phyloP scores from a whole-genome alignment of 148 eudicot species.

The Rhododendron vialii region DNA sequence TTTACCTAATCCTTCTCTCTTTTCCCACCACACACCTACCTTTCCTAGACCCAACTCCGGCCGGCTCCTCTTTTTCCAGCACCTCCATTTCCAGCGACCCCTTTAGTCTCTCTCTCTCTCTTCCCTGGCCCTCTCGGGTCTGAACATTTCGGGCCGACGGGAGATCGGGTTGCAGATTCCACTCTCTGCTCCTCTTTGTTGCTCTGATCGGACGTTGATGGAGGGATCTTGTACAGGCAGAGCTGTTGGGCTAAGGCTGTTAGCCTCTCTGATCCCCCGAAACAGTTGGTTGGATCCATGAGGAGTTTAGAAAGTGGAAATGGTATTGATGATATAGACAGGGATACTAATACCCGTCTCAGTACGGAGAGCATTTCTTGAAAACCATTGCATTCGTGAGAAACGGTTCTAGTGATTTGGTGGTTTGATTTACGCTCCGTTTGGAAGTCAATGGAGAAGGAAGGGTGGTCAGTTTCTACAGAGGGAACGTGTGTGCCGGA shows the following conservation, averaged over 20 bases:
- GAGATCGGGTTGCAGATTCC: slow-evolving; percentile 43
- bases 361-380: not conserved
- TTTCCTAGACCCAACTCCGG: too few species aligned
- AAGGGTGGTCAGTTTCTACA: too few species aligned
- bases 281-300: slow-evolving; percentile 12
- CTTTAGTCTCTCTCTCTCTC: too few species aligned
- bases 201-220: slow-evolving; percentile 8
- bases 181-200: slow-evolving; percentile 22
- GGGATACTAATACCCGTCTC: not conserved
- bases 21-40: too few species aligned
- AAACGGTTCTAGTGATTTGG: not conserved
- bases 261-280: slow-evolving; percentile 24
- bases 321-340: not conserved
- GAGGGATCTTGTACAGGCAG: slow-evolving; percentile 33
- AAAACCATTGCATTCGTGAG: not conserved
- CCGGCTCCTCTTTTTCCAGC: too few species aligned
- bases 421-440: not conserved
- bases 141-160: slow-evolving; percentile 16
- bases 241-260: slow-evolving; percentile 46
- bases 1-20: too few species aligned
- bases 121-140: slow-evolving; percentile 35
- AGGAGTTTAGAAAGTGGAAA: not conserved
- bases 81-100: too few species aligned
- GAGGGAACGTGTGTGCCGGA: too few species aligned
- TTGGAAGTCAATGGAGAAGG: not conserved